phyloP scores from a whole-genome alignment of 495 filamentous ascomycete genomes.

The Aspergillus ellipticus region DNA sequence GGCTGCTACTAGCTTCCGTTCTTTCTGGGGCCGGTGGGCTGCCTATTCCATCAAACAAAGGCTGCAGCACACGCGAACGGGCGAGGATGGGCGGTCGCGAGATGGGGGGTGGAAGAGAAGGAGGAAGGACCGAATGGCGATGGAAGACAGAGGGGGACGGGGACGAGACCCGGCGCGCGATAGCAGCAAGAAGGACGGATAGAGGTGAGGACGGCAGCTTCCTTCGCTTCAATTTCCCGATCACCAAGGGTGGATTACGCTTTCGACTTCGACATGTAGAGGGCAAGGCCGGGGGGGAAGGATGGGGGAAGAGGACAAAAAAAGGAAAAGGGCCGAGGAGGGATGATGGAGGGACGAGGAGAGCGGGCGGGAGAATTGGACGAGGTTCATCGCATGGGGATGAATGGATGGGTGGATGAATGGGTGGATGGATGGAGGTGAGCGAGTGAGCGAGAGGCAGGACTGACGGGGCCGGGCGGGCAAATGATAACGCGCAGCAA shows the following conservation, averaged over 20 bases:
- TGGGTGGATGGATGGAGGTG: not conserved
- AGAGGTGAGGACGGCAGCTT: not conserved
- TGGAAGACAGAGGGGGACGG: slow-evolving; percentile 11
- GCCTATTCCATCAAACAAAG: not conserved
- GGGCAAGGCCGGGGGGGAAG: not conserved
- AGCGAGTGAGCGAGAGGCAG: slow-evolving; percentile 5
- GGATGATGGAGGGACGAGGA: not conserved
- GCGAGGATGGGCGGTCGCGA: slow-evolving; percentile 1
- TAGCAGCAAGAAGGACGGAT: slow-evolving; percentile 8
- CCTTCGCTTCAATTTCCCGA: not conserved
- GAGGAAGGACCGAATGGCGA: slow-evolving; percentile 15
- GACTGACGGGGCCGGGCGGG: not conserved
- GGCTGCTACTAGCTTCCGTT: not conserved
- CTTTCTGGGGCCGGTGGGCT: not conserved
- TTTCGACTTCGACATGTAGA: not conserved
- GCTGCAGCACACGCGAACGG: not conserved
- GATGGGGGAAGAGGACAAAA: not conserved
- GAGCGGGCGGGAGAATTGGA: not conserved
- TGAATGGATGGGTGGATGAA: not conserved
- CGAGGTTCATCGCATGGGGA: not conserved
- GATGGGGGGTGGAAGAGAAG: slow-evolving; percentile 6
- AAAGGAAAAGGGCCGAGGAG: not conserved
- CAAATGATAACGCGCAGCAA: slow-evolving; percentile 17
- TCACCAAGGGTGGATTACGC: not conserved
- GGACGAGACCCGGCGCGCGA: slow-evolving; percentile 14